Evolutionary conservation across 1,284 basidiomycete species (phyloP), one percentile per base, ranked within the genome.

Genomic region (Tilletia horrida): DNA sequence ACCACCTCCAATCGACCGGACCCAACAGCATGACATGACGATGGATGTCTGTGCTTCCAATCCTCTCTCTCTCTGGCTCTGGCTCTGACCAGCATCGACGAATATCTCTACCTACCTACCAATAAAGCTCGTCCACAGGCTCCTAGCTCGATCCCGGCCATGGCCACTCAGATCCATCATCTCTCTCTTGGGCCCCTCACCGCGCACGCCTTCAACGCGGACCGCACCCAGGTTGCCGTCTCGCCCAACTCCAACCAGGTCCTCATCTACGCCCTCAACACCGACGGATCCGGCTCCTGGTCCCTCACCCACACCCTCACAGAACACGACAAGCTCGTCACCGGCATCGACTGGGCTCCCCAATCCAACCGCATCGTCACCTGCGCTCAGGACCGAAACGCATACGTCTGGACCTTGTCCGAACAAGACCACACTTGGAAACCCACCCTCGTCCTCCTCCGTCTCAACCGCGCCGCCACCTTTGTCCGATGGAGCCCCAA

Each of bases 281-380:
- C 43, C 67, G 11, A 63, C 74, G 3, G 25, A 68, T 21, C 16
- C 45, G 35, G 35, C 62, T 67, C 65, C 68, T 97, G 93, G 93
- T 85, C 86, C 29, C 83, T 88, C 21, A 87, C 87, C 14, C 90
- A 93, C 76, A 91, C 89, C 0, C 87, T 99, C 25, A 85, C 91
- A 18, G 94, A 97, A 88, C 96, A 99, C 84, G 96, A 99, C 86
- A 98, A 98, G 85, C 85, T 90, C 72, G 91, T 99, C 83, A 98
- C 95, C 1, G 93, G 92, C 68, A 96, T 99, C 83, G 95, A 97
- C 83, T 99, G 96, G 96, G 96, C 95, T 2, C 93, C 93, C 9
- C 87, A 88, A 76, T 91, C 94, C 63, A 97, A 99, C 84, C 90
- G 92, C 31, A 94, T 99, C 84, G 96, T 99, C 42, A 97, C 95